Evolutionary conservation across 805 yeast genomes (phyloP).

Genomic region (Candida alai): DNA sequence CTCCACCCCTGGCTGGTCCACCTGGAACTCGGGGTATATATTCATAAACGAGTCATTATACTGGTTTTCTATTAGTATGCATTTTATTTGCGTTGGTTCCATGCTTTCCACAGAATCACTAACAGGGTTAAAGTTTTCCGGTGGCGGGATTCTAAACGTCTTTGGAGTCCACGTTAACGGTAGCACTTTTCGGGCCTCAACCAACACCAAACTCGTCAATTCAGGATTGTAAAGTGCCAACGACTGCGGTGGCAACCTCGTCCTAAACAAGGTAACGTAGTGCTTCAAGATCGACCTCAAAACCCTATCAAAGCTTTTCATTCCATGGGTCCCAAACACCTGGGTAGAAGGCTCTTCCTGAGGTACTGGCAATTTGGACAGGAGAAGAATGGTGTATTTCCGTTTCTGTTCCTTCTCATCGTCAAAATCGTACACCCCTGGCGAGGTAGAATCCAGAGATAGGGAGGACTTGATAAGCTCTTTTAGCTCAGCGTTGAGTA

Average conservation of each 20-base stretch:
- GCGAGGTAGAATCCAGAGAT: slow-evolving; percentile 3
- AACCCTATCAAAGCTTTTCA: slow-evolving; percentile 22
- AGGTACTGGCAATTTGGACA: slow-evolving; percentile 23
- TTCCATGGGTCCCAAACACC: slow-evolving; percentile 25
- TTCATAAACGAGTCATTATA: slow-evolving; percentile 17
- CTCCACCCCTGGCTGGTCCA: slow-evolving; percentile 5
- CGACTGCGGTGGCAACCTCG: slow-evolving; percentile 2
- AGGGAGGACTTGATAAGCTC: not conserved
- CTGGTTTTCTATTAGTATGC: slow-evolving; percentile 20
- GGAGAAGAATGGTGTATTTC: slow-evolving; percentile 25
- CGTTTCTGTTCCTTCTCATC: slow-evolving; percentile 25
- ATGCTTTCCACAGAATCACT: slow-evolving; percentile 10
- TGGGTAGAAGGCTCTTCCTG: slow-evolving; percentile 6
- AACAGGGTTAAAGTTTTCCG: slow-evolving; percentile 6
- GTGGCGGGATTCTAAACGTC: slow-evolving; percentile 33
- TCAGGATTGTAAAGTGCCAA: slow-evolving; percentile 10
- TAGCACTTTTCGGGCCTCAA: slow-evolving; percentile 36
- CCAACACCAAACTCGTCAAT: slow-evolving; percentile 30
- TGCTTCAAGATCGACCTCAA: slow-evolving; percentile 15
- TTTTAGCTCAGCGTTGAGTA: not conserved
- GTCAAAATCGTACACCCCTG: slow-evolving; percentile 18
- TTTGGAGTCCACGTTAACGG: slow-evolving; percentile 37
- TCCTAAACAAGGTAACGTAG: slow-evolving; percentile 10
- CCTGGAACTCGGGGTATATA: slow-evolving; percentile 29
- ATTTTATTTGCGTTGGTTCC: slow-evolving; percentile 16